Percentiles rank a stretch among this genome's conserved stretches.
These are phyloP conservation scores for Euphorbia pulcherrima DNA, from an alignment of 345 rosid species.

Conservation along the genomic window DNA sequence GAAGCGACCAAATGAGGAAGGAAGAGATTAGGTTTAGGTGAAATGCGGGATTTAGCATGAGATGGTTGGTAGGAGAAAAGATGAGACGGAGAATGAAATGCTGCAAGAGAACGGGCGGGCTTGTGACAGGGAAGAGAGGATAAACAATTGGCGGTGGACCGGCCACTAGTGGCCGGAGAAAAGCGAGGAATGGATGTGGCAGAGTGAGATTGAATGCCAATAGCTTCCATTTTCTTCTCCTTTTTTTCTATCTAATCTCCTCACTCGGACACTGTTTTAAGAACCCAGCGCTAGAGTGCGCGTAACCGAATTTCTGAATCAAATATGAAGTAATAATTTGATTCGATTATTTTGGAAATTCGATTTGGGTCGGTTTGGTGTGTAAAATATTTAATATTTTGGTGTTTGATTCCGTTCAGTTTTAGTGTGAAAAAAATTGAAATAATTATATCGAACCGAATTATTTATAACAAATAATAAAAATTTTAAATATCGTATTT, in stretches of 20 bases:
- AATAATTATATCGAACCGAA: no score
- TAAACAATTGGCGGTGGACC: constrained; percentile 14
- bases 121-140: constrained; percentile 19
- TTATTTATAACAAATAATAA: no score
- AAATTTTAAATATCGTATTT: no score
- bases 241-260: background rate
- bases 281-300: no score
- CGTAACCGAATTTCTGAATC: no score
- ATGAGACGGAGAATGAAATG: constrained; percentile 47
- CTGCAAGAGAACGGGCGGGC: constrained; percentile 34
- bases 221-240: constrained; percentile 31
- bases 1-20: constrained; percentile 85
- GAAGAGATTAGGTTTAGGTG: constrained; percentile 54
- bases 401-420: no score
- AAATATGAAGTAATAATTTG: no score
- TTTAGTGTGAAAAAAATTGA: no score
- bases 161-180: constrained; percentile 2
- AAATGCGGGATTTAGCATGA: constrained; percentile 27
- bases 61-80: constrained; percentile 45
- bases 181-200: constrained; percentile 11
- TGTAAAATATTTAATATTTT: no score
- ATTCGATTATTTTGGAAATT: no score
- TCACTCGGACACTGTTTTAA: no score
- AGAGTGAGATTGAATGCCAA: constrained; percentile 20
- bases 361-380: no score